Evolutionary conservation across 768 basidiomycete genomes (phyloP), one percentile per base, ranked within the genome.

Genomic region (Panaeolus papilionaceus): DNA sequence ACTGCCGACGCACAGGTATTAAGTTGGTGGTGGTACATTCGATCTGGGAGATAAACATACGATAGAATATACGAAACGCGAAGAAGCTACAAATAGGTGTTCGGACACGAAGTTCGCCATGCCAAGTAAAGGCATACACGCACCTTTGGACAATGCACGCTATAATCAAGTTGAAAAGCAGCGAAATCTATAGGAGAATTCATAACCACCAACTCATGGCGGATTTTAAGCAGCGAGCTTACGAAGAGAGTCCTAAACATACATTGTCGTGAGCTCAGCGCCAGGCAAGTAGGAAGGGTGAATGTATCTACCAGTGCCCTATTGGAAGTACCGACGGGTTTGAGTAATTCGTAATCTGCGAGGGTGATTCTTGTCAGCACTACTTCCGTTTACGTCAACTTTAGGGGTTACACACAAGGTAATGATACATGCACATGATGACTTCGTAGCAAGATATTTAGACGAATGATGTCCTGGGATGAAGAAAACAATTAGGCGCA

Each of bases 321-420:
- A 68, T 33, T 4, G 62, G 76, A 6, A 83, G 74, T 8, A 75
- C 80, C 1, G 63, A n/a, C 4, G 77, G 75, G 67, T 82, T 79
- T 39, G 72, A 72, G 65, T 77, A 83, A 68, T 79, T 83, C 42
- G 77, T 76, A 23, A 83, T 75, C 82, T 81, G 37, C 26, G 23
- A 5, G 18, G 38, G 38, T 23, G n/a, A 26, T 7, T 3, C 1
- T 26, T 4, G 54, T 58, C 12, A 33, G 33, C 26, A 33, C 3
- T 11, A 33, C 33, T 33, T 23, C 4, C 28, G 4, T 16, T 58
- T 12, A 14, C 14, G 4, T 9, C 4, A 12, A 28, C 26, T 26
- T 51, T 10, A 18, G 3, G 18, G 2, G 16, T 18, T 62, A 69
- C 77, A 28, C 61, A 79, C 80, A 44, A 83, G 73, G 68, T 84